Evolutionary conservation across 2,329 filamentous ascomycete genomes (phyloP), one percentile per base, ranked within the genome.

Genomic region (Pleoardoris graminearum): DNA sequence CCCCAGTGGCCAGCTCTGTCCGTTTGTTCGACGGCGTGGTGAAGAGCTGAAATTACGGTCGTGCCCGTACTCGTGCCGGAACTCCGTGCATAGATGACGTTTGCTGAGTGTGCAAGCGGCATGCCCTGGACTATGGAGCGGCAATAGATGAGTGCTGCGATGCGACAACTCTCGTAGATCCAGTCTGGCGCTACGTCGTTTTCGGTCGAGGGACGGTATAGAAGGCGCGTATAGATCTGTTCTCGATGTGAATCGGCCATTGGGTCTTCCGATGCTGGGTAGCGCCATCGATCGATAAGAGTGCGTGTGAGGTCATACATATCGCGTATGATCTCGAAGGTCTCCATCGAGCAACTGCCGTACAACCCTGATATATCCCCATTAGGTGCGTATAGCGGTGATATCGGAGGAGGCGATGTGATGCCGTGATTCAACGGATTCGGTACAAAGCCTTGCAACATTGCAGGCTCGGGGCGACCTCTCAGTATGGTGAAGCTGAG

Each of bases 81-180:
- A 42, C 47, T 53, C 23, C 42, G 50, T 19, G 58, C 56, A 35
- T 63, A 51, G 30, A 59, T 51, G 8, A 56, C 51, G 35, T 55
- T 57, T 27, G 60, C 65, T 27, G 69, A 61, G 3, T 66, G 55
- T 21, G 57, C 50, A 23, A 71, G 50, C 12, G 65, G 54, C n/a
- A 62, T 51, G 4, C 57, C 57, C 23, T 70, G 59, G 12, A 70
- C 55, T n/a, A 71, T 61, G 1, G 63, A 65, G 23, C 65, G 60
- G 36, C 64, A 66, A 50, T 71, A 70, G 22, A 73, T 66, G 4
- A 69, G 43, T 1, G 66, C 62, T 23, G 70, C 65, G 6, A 73
- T 53, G 16, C 68, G 69, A 37, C 64, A 62, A 27, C 58, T 61
- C 44, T 72, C 68, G 53, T 72, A 68, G 7, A 65, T 48, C 66